A percentile compares a stretch with the other conserved stretches of the same genome.
phyloP scores from a whole-genome alignment of 78 protist species.

The Speleostelium caveatum region DNA sequence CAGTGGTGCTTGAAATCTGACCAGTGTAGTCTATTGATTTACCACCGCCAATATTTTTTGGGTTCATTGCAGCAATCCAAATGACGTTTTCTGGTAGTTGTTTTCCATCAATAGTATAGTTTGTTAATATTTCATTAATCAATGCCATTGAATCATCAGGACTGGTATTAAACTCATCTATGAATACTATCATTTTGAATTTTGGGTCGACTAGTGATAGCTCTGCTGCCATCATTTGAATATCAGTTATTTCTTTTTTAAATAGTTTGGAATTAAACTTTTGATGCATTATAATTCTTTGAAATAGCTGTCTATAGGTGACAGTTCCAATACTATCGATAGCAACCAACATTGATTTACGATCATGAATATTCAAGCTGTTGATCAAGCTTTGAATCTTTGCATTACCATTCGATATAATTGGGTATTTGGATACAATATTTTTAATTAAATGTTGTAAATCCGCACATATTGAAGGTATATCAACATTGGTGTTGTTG shows the following conservation, averaged over 20 bases:
- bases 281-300: constrained; percentile 73
- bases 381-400: background rate
- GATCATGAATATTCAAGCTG: too few relatives aligned
- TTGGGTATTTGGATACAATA: background rate
- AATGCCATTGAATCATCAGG: constrained; percentile 61
- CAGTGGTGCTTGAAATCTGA: background rate
- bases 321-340: background rate
- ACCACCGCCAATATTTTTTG: background rate
- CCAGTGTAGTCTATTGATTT: constrained; percentile 28
- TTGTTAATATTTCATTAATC: constrained; percentile 75
- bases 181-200: constrained; percentile 76
- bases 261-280: constrained; percentile 31
- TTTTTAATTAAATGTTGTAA: too few relatives aligned
- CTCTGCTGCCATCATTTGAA: background rate
- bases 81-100: constrained; percentile 42
- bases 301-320: constrained; percentile 28
- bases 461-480: background rate
- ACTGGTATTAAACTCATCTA: constrained; percentile 79
- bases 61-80: constrained; percentile 85
- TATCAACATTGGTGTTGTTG: background rate
- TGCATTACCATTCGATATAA: too few relatives aligned
- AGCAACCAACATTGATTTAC: too few relatives aligned
- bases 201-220: constrained; percentile 10
- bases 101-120: constrained; percentile 68
- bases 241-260: background rate